A percentile compares a stretch with the other conserved stretches of the same genome.
Conservation (phyloP, 495 filamentous ascomycete species). For the Aspergillus nanangensis region DNA sequence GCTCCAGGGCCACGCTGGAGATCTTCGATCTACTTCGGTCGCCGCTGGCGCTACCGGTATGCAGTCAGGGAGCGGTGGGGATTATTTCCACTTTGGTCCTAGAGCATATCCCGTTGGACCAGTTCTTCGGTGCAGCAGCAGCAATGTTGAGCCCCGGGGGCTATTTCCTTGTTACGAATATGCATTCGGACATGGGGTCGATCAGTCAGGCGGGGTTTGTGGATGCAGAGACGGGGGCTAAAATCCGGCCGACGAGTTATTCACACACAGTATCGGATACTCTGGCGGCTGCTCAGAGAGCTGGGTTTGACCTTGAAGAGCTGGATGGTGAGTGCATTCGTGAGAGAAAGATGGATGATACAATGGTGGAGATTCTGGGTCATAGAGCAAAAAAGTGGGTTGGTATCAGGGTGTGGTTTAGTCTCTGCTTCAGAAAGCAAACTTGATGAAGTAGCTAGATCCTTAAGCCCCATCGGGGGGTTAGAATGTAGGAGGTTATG, state of each 20-base stretch:
- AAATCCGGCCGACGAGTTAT: slow-evolving; percentile 61
- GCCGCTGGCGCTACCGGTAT: slow-evolving; percentile 12
- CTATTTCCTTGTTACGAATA: slow-evolving; percentile 62
- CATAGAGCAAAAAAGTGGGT: slow-evolving; percentile 64
- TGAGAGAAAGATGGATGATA: slow-evolving; percentile 50
- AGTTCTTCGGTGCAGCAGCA: slow-evolving; percentile 52
- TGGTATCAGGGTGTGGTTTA: slow-evolving; percentile 64
- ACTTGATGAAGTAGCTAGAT: not conserved
- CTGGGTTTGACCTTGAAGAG: slow-evolving; percentile 46
- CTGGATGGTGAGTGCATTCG: slow-evolving; percentile 17
- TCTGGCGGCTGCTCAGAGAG: slow-evolving; percentile 45
- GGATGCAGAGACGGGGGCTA: slow-evolving; percentile 49
- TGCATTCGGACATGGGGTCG: slow-evolving; percentile 67
- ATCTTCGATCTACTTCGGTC: slow-evolving; percentile 31
- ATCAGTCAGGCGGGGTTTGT: slow-evolving; percentile 66
- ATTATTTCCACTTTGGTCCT: slow-evolving; percentile 64
- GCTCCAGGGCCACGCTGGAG: slow-evolving; percentile 10
- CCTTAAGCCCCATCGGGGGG: not conserved
- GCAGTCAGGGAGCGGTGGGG: slow-evolving; percentile 29
- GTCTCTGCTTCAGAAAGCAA: slow-evolving; percentile 49
- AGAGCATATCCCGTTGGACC: slow-evolving; percentile 58
- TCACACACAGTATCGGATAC: slow-evolving; percentile 53
- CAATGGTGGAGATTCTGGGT: slow-evolving; percentile 46
- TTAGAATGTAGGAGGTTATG: not conserved
- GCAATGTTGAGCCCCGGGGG: slow-evolving; percentile 46